These are phyloP conservation scores for Trypanosomatidae sp. DNA, from an alignment of 208 protist genomes.

Conservation along the genomic window DNA sequence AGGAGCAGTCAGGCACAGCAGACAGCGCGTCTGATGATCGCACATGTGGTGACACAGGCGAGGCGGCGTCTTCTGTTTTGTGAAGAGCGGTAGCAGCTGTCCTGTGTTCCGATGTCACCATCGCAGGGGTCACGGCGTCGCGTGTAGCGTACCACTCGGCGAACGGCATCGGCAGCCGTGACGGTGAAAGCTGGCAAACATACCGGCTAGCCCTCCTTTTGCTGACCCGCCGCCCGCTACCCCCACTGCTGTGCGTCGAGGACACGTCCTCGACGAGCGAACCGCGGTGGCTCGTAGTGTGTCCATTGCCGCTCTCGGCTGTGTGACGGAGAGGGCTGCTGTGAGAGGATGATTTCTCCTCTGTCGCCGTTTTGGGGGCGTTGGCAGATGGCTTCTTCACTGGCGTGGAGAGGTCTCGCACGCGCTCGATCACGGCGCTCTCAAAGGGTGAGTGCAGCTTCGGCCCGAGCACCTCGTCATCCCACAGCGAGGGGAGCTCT, in stretches of 20 bases:
- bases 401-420: background rate
- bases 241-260: background rate
- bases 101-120: background rate
- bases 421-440: background rate
- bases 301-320: background rate
- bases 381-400: background rate
- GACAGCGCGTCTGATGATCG: background rate
- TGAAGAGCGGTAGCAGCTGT: background rate
- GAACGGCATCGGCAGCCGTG: background rate
- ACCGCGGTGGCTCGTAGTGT: background rate
- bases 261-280: background rate
- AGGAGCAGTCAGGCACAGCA: background rate
- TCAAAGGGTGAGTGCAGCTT: constrained; percentile 15
- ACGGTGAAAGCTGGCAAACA: background rate
- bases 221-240: background rate
- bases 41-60: background rate
- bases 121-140: background rate
- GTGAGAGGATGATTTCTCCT: background rate
- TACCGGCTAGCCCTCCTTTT: background rate
- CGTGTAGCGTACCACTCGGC: background rate
- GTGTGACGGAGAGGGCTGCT: background rate
- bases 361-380: background rate
- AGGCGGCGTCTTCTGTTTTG: background rate
- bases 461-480: constrained; percentile 15
- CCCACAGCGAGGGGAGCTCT: constrained; percentile 7